Evolutionary conservation across 2,329 filamentous ascomycete species (phyloP), one percentile per base, ranked within the genome.

Genomic region (Aspergillus chevalieri): DNA sequence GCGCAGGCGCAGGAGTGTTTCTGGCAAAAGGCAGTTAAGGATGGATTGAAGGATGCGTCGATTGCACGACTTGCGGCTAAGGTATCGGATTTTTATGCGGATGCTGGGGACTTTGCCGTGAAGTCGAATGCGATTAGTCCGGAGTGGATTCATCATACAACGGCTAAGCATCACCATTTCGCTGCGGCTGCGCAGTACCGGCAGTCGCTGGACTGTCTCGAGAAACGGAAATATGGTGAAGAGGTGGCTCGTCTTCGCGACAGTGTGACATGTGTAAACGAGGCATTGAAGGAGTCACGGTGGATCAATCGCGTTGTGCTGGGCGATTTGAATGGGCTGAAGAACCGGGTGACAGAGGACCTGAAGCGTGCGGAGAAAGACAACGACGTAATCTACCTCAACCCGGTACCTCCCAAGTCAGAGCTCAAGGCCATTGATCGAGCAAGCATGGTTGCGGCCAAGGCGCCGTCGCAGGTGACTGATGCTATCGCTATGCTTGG

Each of bases 61-160:
- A 95, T 98, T 53, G 88, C 93, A 2, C 93, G 94, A 66, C 77
- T 98, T 15, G 91, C 93, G 4, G 89, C 89, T 3, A 84, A 89
- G 53, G 90, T 97, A 3, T 94, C 89, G 2, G 93, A 98, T 63
- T 80, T 95, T 41, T 98, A 97, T 70, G 87, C 84, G 47, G 76
- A 85, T 47, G 89, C 91, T 0, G 85, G 87, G 6, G 92, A 96
- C 59, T 86, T 85, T 55, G 91, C 89, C 8, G 84, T 94, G 65
- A 89, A 90, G 68, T 95, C 90, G 54, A 85, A 95, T 61, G 85
- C 88, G 14, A 85, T 97, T 57, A 93, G 88, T 65, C 91, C 87
- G 49, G 87, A 93, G 54, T 97, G 92, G 93, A 96, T 98, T 59
- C 92, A 97, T 69, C 92, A 97, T 66, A 91, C 94, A 80, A 91